These are phyloP conservation scores for Tricharina praecox DNA, from an alignment of 495 filamentous ascomycete species.

Conservation along the genomic window DNA sequence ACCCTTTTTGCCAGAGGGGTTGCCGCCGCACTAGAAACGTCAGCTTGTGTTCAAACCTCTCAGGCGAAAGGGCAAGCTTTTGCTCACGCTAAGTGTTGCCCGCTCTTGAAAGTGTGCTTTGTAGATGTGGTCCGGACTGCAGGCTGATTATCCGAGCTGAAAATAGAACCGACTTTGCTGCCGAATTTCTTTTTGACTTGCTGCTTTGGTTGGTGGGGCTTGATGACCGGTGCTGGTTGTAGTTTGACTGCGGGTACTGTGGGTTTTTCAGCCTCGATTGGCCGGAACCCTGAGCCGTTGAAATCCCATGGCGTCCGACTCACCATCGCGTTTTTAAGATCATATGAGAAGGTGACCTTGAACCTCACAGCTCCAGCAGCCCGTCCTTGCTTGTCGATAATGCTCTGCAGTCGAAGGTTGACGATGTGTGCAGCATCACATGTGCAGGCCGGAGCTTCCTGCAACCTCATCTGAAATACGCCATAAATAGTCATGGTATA, in stretches of 20 bases:
- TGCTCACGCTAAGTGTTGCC: background rate
- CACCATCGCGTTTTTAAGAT: background rate
- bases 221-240: background rate
- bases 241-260: background rate
- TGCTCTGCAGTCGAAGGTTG: conserved; percentile 18
- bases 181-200: background rate
- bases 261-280: background rate
- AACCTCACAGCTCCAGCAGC: conserved; percentile 9
- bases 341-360: conserved; percentile 17
- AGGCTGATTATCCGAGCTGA: background rate
- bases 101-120: background rate
- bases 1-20: background rate
- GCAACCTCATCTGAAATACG: conserved; percentile 13
- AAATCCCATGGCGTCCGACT: background rate
- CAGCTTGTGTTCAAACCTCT: background rate
- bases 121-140: background rate
- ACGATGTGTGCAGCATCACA: conserved; percentile 18
- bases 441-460: conserved; percentile 9
- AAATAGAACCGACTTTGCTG: background rate
- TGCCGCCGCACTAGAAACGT: background rate
- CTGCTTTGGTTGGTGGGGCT: background rate
- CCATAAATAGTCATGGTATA: conserved; percentile 17
- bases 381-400: conserved; percentile 8
- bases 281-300: background rate
- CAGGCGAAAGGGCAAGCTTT: background rate